These are phyloP conservation scores for Cyberlindnera samutprakarnensis DNA, from an alignment of 805 yeast species.

Conservation along the genomic window DNA sequence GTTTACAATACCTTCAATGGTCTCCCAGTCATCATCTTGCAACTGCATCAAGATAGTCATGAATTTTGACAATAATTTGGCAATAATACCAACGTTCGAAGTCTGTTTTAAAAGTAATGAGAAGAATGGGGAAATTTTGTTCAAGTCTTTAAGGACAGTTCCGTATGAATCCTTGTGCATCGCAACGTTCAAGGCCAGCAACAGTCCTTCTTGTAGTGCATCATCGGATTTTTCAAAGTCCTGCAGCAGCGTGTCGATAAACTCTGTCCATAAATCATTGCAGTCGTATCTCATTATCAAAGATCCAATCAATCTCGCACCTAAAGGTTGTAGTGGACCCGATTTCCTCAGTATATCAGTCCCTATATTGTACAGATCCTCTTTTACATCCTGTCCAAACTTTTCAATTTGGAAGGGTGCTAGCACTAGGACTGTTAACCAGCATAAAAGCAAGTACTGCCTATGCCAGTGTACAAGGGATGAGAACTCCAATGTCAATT, in stretches of 20 bases:
- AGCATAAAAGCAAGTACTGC: conserved; percentile 46
- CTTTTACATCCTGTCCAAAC: conserved; percentile 26
- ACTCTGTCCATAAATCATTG: conserved; percentile 6
- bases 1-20: conserved; percentile 42
- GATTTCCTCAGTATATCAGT: conserved; percentile 29
- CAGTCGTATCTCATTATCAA: conserved; percentile 22
- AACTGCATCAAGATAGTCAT: conserved; percentile 9
- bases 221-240: conserved; percentile 9
- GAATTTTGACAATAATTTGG: conserved; percentile 21
- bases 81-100: conserved; percentile 8
- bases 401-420: conserved; percentile 61
- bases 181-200: conserved; percentile 14
- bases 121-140: background rate
- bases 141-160: background rate
- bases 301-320: conserved; percentile 25
- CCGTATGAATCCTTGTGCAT: conserved; percentile 17
- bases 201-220: conserved; percentile 9
- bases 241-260: conserved; percentile 10
- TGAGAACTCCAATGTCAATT: conserved; percentile 24
- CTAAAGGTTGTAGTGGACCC: conserved; percentile 32
- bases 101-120: background rate
- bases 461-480: conserved; percentile 34
- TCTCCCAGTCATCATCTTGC: conserved; percentile 11
- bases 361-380: conserved; percentile 30
- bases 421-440: conserved; percentile 66